Percentiles rank a stretch among this genome's conserved stretches.
These are phyloP conservation scores for Podospora anserina DNA, from an alignment of 495 filamentous ascomycete genomes.

Conservation along the genomic window DNA sequence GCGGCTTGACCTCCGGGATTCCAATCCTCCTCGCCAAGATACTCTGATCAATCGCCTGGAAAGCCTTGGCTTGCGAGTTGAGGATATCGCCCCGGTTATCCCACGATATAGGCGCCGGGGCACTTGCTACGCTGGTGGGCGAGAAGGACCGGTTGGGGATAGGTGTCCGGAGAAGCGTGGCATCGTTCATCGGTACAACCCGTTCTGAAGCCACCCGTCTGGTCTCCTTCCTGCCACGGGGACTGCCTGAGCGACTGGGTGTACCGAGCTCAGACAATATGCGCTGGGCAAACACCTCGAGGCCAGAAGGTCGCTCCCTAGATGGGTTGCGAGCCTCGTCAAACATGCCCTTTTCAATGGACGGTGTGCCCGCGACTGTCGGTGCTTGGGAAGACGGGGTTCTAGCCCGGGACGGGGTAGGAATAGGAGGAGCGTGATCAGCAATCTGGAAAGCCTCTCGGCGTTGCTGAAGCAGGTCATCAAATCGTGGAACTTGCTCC, in stretches of 20 bases:
- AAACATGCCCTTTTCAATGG: conserved; percentile 24
- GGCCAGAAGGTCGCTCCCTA: conserved; percentile 44
- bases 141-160: conserved; percentile 36
- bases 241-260: conserved; percentile 48
- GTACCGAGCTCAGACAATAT: conserved; percentile 52
- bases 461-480: conserved; percentile 70
- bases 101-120: conserved; percentile 19
- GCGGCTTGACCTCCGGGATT: conserved; percentile 29
- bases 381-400: conserved; percentile 18
- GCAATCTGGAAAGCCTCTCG: conserved; percentile 63
- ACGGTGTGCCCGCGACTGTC: conserved; percentile 23
- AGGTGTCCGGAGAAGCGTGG: conserved; percentile 19
- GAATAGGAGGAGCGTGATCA: conserved; percentile 34
- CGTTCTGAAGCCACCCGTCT: conserved; percentile 6
- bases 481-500: conserved; percentile 69
- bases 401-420: conserved; percentile 24
- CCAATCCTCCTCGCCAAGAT: conserved; percentile 49
- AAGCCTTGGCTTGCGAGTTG: conserved; percentile 47
- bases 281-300: conserved; percentile 56
- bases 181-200: conserved; percentile 27
- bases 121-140: conserved; percentile 28
- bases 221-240: conserved; percentile 45
- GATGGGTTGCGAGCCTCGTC: conserved; percentile 40
- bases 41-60: conserved; percentile 52
- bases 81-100: conserved; percentile 31